These are phyloP conservation scores for Ganoderma lucidum DNA, from an alignment of 1,284 basidiomycete species.

Conservation along the genomic window DNA sequence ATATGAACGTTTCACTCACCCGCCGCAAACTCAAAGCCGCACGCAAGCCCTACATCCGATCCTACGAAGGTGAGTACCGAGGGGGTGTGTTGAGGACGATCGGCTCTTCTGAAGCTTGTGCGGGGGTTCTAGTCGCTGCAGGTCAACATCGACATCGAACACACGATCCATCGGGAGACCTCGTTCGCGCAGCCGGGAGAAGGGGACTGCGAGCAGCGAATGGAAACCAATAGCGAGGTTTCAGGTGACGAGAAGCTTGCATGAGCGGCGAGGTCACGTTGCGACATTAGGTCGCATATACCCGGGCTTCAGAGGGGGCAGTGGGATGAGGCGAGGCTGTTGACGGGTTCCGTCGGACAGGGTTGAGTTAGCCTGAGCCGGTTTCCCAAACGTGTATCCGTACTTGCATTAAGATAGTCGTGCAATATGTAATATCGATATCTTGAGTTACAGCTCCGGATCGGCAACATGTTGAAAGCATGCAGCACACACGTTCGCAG, in stretches of 20 bases:
- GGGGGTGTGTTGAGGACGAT: background rate
- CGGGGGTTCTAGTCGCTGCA: constrained; percentile 17
- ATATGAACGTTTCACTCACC: constrained; percentile 1
- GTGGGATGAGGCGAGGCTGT: background rate
- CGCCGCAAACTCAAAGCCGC: constrained; percentile 10
- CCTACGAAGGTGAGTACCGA: constrained; percentile 8
- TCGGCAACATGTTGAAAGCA: constrained; percentile 7
- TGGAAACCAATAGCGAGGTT: background rate
- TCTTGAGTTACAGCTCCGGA: background rate
- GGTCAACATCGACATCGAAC: constrained; percentile 23
- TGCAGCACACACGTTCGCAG: constrained; percentile 8
- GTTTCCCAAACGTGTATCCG: constrained; percentile 4
- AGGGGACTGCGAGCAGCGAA: background rate
- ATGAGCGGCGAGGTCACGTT: constrained; percentile 5
- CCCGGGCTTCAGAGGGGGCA: background rate
- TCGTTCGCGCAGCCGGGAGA: constrained; percentile 1
- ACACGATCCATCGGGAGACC: constrained; percentile 19
- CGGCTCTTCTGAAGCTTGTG: background rate
- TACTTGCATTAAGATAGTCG: constrained; percentile 1
- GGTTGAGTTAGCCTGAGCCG: background rate
- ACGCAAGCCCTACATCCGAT: background rate
- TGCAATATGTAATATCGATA: background rate
- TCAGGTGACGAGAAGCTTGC: constrained; percentile 9
- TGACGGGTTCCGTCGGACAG: constrained; percentile 4
- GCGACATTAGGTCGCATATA: background rate